A percentile compares a stretch with the other conserved stretches of the same genome.
These are phyloP conservation scores for Calocera viscosa DNA, from an alignment of 768 basidiomycete species.

Conservation along the genomic window DNA sequence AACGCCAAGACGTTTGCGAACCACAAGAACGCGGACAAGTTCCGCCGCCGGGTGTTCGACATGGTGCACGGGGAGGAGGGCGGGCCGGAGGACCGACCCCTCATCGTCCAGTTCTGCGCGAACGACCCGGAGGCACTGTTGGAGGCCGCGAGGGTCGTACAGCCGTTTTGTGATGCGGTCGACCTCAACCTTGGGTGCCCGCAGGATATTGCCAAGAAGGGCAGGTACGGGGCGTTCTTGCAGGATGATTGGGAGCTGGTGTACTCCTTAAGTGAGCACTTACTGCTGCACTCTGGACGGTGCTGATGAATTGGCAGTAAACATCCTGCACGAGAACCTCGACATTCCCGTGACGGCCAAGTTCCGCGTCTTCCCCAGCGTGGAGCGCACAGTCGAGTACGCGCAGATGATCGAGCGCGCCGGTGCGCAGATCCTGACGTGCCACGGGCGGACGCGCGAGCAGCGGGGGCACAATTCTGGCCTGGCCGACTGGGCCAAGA, in stretches of 20 bases:
- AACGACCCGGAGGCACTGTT: conserved; percentile 75
- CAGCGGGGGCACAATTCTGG: conserved; percentile 82
- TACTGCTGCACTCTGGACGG: not conserved
- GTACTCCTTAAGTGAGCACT: conserved; percentile 52
- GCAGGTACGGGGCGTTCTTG: conserved; percentile 78
- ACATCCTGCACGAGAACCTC: conserved; percentile 70
- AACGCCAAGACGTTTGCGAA: conserved; percentile 74
- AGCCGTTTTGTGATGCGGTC: conserved; percentile 76
- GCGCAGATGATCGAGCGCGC: conserved; percentile 92
- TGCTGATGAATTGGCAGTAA: conserved; percentile 42
- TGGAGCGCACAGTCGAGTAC: conserved; percentile 83
- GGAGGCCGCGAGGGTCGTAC: conserved; percentile 60
- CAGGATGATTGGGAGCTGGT: conserved; percentile 94
- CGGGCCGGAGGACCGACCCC: conserved; percentile 56
- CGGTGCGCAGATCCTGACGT: conserved; percentile 88
- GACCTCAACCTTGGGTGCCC: conserved; percentile 93
- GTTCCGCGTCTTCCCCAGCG: conserved; percentile 76
- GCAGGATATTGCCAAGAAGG: conserved; percentile 83
- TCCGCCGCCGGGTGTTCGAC: conserved; percentile 57
- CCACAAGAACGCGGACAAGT: conserved; percentile 35
- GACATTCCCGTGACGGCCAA: conserved; percentile 92
- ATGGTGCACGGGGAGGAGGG: conserved; percentile 72
- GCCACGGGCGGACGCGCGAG: conserved; percentile 83
- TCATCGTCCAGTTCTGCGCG: conserved; percentile 88
- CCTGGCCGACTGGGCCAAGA: conserved; percentile 79